phyloP scores from a whole-genome alignment of 352 stramenopile genomes.

The Globisporangium irregulare region DNA sequence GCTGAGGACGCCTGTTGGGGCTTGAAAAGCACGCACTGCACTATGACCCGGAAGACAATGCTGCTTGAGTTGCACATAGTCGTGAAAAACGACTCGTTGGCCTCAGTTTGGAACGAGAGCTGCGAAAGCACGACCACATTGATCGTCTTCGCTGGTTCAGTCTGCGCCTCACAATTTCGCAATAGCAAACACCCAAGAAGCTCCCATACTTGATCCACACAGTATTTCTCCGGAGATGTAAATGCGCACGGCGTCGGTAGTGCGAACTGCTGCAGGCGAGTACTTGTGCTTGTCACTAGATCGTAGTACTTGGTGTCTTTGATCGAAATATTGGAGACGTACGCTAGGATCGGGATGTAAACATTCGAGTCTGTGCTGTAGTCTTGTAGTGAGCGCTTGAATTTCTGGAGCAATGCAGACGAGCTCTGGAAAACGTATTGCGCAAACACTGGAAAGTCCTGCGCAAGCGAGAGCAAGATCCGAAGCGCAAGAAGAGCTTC shows the following conservation, averaged over 20 bases:
- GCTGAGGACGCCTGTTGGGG: background rate
- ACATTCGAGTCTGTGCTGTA: constrained; percentile 49
- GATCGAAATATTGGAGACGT: constrained; percentile 56
- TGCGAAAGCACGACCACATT: constrained; percentile 47
- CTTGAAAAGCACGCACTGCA: constrained; percentile 28
- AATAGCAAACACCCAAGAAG: constrained; percentile 55
- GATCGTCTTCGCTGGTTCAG: constrained; percentile 28
- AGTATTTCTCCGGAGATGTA: constrained; percentile 18
- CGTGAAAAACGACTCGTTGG: constrained; percentile 48
- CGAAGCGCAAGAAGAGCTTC: constrained; percentile 49
- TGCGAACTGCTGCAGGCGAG: constrained; percentile 27
- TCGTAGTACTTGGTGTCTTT: constrained; percentile 58
- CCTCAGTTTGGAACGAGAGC: constrained; percentile 44
- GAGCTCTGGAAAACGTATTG: constrained; percentile 43
- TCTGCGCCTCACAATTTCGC: constrained; percentile 33
- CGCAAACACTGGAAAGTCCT: constrained; percentile 44
- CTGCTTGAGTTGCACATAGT: constrained; percentile 51
- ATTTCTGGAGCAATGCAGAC: constrained; percentile 21
- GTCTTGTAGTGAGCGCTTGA: constrained; percentile 41
- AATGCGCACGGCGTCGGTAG: constrained; percentile 26
- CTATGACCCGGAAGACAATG: constrained; percentile 41
- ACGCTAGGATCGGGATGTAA: constrained; percentile 63
- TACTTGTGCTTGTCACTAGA: constrained; percentile 16
- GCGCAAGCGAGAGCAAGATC: constrained; percentile 58
- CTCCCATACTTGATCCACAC: constrained; percentile 61